Base-by-base conservation (phyloP, 208 protist species). In the Trypanosoma scelopori region DNA sequence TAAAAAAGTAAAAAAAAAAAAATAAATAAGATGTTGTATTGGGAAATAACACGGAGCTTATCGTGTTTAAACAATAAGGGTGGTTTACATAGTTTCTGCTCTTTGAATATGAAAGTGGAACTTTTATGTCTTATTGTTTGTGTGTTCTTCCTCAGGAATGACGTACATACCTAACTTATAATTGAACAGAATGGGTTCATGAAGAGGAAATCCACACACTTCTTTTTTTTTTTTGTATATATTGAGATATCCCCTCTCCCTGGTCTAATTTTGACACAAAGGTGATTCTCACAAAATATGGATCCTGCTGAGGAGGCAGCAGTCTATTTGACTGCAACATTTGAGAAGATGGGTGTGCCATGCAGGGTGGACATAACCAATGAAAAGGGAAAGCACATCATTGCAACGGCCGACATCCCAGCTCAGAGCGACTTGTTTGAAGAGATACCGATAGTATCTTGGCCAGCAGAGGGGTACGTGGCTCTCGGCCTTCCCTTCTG, bases 401-500 rank as follows among this genome's bases (percentile, higher is more conserved):
- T 69, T 30, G 77, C 84, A 9, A 89, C 80, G 15, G 55, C 30
- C 1, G 62, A 70, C 49, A 64, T 94, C 12, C 59, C 76, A 27
- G 65, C 30, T 20, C 71, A 74, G 27, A 64, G 56, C 22, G 76
- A 71, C 5, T 66, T 94, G 12, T 76, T 94, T 39, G 85, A 94
- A 68, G 88, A 94, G 63, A 20, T 78, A 25, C 88, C 88, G 3
- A 76, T 94, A 18, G 77, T 89, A 4, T 88, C 81, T 27, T 94
- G 88, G 88, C 85, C 85, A 3, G 70, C 79, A 1, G 52, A 70
- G 16, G 51, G 65, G 12, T 71, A 82, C 20, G 35, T 89, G 22
- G 20, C 47, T n/a, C 62, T 84, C 46, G 39, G 37, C 22, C 37
- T 78, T 30, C 76, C 74, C 16, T 92, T 87, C 55, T 93, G 87